These are phyloP conservation scores for Scortechinia acanthostroma DNA, from an alignment of 2,329 filamentous ascomycete species.

Conservation along the genomic window DNA sequence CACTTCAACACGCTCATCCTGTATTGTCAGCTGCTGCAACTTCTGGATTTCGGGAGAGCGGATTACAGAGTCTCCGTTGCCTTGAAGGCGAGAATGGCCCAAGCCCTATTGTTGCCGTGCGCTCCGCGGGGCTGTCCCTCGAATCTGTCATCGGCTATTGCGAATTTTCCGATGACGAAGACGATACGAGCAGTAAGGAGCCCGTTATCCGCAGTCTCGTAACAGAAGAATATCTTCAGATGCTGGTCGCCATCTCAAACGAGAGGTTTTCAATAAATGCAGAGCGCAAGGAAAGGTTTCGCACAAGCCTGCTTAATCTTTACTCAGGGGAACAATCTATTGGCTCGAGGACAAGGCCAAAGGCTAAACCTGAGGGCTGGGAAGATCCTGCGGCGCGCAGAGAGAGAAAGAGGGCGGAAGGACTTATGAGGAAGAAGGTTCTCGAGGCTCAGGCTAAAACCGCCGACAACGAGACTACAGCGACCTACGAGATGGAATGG, in stretches of 20 bases:
- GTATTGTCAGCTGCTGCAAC: constrained; percentile 70
- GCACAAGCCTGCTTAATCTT: constrained; percentile 33
- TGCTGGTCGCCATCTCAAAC: constrained; percentile 65
- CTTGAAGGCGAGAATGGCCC: constrained; percentile 17
- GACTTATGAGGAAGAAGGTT: constrained; percentile 35
- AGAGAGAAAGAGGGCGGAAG: constrained; percentile 49
- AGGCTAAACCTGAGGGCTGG: constrained; percentile 34
- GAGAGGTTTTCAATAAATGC: constrained; percentile 66
- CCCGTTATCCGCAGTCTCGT: constrained; percentile 39
- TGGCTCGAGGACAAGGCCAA: constrained; percentile 10
- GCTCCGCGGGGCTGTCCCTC: constrained; percentile 74
- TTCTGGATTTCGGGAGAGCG: constrained; percentile 85
- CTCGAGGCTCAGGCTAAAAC: not conserved
- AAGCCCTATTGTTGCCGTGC: constrained; percentile 74
- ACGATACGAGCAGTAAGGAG: constrained; percentile 14
- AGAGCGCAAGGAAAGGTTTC: constrained; percentile 61
- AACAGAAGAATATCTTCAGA: constrained; percentile 57
- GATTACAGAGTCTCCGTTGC: constrained; percentile 30
- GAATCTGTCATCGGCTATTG: constrained; percentile 70
- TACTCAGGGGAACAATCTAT: constrained; percentile 3
- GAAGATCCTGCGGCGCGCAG: constrained; percentile 42
- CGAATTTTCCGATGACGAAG: constrained; percentile 24
- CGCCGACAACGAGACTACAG: too few relatives aligned
- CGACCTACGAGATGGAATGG: too few relatives aligned
- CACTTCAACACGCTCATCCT: constrained; percentile 65